Conservation (phyloP, 352 stramenopile genomes). For the Globisporangium spinosum region DNA sequence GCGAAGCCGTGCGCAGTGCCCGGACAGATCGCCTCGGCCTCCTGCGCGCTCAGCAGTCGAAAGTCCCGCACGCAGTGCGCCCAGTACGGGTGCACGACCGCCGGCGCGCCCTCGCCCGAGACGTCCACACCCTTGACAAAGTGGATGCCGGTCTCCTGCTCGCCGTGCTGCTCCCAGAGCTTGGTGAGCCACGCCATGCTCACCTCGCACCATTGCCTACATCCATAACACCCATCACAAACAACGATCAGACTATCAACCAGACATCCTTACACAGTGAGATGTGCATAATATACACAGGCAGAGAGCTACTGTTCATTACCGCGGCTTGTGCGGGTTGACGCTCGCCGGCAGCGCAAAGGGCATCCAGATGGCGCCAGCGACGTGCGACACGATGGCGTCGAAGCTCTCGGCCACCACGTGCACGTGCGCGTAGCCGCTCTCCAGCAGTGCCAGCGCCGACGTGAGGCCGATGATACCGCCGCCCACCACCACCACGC, state of each 20-base stretch:
- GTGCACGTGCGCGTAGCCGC: conserved; percentile 38
- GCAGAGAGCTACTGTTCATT: neutral
- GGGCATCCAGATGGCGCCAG: conserved; percentile 70
- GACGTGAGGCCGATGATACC: conserved; percentile 71
- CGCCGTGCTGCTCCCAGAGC: conserved; percentile 34
- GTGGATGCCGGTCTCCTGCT: conserved; percentile 47
- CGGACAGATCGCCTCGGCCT: conserved; percentile 33
- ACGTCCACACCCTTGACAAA: conserved; percentile 48
- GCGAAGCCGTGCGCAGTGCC: conserved; percentile 45
- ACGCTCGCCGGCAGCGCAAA: conserved; percentile 47
- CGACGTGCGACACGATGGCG: conserved; percentile 59
- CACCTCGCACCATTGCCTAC: conserved; percentile 60
- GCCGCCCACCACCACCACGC: conserved; percentile 54
- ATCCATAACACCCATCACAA: neutral
- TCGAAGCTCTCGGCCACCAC: conserved; percentile 55
- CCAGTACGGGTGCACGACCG: conserved; percentile 59
- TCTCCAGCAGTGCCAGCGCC: conserved; percentile 56
- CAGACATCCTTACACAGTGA: too few species aligned
- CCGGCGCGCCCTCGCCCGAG: conserved; percentile 27
- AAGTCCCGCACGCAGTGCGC: conserved; percentile 61
- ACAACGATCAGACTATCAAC: too few species aligned
- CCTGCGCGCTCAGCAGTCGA: conserved; percentile 35
- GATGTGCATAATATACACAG: neutral
- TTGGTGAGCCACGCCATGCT: conserved; percentile 56
- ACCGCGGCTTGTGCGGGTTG: conserved; percentile 38